Evolutionary conservation across 257 asterid genomes (phyloP).

Genomic region (Nicotiana knightiana): DNA sequence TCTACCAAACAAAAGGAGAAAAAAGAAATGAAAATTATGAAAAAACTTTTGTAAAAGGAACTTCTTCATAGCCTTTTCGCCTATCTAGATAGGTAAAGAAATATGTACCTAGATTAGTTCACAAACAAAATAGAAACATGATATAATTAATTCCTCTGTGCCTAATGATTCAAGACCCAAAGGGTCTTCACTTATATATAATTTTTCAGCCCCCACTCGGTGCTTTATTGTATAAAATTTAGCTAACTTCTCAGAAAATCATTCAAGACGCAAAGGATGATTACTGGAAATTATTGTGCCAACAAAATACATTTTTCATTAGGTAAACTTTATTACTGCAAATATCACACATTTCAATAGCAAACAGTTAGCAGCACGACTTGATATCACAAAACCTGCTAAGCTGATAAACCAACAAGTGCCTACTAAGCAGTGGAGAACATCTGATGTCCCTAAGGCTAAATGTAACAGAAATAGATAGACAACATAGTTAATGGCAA

Average conservation of each 20-base stretch:
- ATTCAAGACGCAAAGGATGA: background rate
- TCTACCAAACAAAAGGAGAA: background rate
- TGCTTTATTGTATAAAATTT: background rate
- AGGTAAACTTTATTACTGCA: background rate
- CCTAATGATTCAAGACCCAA: background rate
- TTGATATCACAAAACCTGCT: background rate
- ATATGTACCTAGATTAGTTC: background rate
- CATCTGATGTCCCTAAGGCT: background rate
- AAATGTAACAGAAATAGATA: background rate
- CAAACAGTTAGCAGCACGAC: background rate
- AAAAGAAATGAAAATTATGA: background rate
- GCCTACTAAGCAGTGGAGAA: background rate
- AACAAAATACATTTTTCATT: background rate
- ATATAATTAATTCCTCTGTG: background rate
- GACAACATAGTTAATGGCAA: background rate
- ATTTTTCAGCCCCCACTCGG: background rate
- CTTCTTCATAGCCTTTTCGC: background rate
- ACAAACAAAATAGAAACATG: background rate
- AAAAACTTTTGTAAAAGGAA: background rate
- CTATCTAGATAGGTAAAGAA: background rate
- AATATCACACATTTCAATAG: background rate
- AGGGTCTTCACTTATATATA: background rate
- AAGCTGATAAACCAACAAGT: background rate
- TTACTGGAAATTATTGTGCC: background rate
- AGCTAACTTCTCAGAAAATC: background rate